Evolutionary conservation across 2,329 filamentous ascomycete genomes (phyloP).

Genomic region (Endocalyx cinctus): DNA sequence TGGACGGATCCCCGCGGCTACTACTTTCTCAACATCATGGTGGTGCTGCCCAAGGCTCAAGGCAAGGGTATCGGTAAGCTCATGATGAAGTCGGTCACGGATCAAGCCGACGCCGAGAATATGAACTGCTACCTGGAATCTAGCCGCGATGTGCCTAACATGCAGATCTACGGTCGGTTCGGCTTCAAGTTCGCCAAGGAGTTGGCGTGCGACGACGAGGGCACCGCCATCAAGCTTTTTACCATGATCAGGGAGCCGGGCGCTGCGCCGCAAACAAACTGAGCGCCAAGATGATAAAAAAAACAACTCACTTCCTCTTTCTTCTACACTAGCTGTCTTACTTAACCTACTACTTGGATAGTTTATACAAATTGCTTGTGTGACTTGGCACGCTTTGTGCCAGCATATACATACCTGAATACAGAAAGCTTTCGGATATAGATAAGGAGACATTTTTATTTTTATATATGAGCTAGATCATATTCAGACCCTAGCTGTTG

Average conservation of each 20-base stretch:
- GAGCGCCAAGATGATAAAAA: no score
- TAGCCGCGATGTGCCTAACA: constrained; percentile 62
- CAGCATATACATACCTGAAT: no score
- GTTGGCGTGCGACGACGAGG: constrained; percentile 62
- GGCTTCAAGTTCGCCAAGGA: constrained; percentile 62
- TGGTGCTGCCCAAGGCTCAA: constrained; percentile 60
- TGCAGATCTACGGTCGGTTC: constrained; percentile 65
- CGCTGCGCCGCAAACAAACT: constrained; percentile 10
- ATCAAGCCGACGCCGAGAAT: constrained; percentile 59
- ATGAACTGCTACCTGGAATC: constrained; percentile 68
- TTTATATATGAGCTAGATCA: no score
- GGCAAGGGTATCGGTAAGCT: constrained; percentile 62
- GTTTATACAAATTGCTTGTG: no score
- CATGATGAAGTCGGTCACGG: constrained; percentile 60
- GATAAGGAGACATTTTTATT: no score
- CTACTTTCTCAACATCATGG: constrained; percentile 74
- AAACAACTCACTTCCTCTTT: no score
- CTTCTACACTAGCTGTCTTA: no score
- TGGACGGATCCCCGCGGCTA: constrained; percentile 66
- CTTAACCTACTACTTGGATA: no score
- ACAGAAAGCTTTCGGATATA: no score
- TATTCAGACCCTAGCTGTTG: no score
- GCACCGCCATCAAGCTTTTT: constrained; percentile 48
- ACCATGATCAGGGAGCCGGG: constrained; percentile 42
- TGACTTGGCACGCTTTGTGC: no score